Percentiles rank a stretch among this genome's conserved stretches.
These are phyloP conservation scores for Zygosaccharomyces gambellarensis DNA, from an alignment of 805 yeast species.

Conservation along the genomic window DNA sequence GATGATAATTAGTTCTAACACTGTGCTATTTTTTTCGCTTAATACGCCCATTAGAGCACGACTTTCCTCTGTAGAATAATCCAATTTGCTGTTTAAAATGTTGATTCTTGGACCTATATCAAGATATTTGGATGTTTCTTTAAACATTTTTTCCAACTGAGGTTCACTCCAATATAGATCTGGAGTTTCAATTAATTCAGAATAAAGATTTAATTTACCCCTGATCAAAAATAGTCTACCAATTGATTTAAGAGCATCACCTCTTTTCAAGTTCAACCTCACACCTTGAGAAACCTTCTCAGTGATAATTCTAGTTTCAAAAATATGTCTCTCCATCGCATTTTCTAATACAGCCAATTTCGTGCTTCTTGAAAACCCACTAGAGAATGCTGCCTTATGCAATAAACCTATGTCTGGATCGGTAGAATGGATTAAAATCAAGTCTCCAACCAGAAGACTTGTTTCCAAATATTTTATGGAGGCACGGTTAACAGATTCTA, in stretches of 20 bases:
- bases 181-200: constrained; percentile 87
- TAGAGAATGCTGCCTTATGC: constrained; percentile 84
- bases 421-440: constrained; percentile 57
- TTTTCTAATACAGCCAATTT: constrained; percentile 75
- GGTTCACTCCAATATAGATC: constrained; percentile 94
- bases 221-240: constrained; percentile 72
- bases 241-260: constrained; percentile 61
- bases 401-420: constrained; percentile 46
- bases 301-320: constrained; percentile 57
- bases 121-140: constrained; percentile 60
- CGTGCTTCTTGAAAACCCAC: constrained; percentile 83
- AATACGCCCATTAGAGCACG: constrained; percentile 69
- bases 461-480: constrained; percentile 18
- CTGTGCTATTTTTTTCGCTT: constrained; percentile 68
- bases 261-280: constrained; percentile 46
- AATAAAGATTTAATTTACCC: constrained; percentile 78
- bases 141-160: constrained; percentile 68
- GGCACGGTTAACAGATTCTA: constrained; percentile 3
- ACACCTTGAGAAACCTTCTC: constrained; percentile 62
- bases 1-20: constrained; percentile 86
- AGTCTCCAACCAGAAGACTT: constrained; percentile 60
- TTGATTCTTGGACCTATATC: constrained; percentile 75
- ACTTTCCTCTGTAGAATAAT: constrained; percentile 86
- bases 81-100: constrained; percentile 78
- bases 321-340: constrained; percentile 64